Evolutionary conservation across 2,329 filamentous ascomycete species (phyloP), one percentile per base, ranked within the genome.

Genomic region (Myriosclerotinia scirpicola): DNA sequence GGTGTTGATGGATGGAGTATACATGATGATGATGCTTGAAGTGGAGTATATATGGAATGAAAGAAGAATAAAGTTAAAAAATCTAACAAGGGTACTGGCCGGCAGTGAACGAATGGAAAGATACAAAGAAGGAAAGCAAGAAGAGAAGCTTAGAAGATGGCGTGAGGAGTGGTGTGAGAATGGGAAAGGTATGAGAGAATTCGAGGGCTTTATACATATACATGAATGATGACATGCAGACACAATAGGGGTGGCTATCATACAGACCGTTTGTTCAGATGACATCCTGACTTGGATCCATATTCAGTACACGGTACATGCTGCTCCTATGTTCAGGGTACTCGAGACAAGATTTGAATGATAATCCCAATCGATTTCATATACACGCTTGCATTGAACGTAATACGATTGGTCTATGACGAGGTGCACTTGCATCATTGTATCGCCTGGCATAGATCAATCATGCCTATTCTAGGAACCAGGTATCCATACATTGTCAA

Each of bases 1-100:
- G 40, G 69, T 69, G 58, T 73, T 71, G 67, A 75, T 67, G 40
- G 73, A 74, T 67, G 63, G 42, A 48, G 73, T 72, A 69, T 75
- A 69, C 73, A 75, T 75, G 62, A 64, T 72, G 62, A 64, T 72
- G 69, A 71, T 67, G 20, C 6, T 46, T 46, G 20, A 65, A 70
- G 63, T 68, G 30, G 66, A 69, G 1, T 30, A 59, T 65, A 59
- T 65, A 69, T 55, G 2, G 66, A 72, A 72, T 71, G 66, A 61
- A 71, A 54, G 26, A 66, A 70, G 59, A 20, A 40, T 55, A 44
- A 65, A 53, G 52, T 64, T 53, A 48, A 54, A 64, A 50, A 26
- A 6, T 30, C 2, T 1, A 52, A 63, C 17, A 38, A 5, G 36
- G 34, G 36, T 55, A 62, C 60, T 63, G 60, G 20, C 60, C 60